Evolutionary conservation across 2,329 filamentous ascomycete species (phyloP), one percentile per base, ranked within the genome.

Genomic region (Apiospora rasikravindrae): DNA sequence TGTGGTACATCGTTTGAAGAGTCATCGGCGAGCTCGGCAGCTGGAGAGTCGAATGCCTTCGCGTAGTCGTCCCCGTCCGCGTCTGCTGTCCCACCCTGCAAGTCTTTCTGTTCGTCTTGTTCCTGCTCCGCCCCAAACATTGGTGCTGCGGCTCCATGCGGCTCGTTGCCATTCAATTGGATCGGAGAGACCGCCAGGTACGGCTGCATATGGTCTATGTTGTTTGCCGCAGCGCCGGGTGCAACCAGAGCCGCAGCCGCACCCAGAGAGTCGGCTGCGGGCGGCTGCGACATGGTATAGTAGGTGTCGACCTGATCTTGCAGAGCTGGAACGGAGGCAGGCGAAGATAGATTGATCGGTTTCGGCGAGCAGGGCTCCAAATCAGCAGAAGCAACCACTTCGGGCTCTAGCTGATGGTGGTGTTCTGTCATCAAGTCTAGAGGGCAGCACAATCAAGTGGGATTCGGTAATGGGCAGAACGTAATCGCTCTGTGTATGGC

Each of bases 271-370:
- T 71, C 81, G 80, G 76, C 78, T 74, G 71, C 77, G 74, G 73
- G 70, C 64, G 73, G 73, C 37, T 75, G 75, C 49, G 75, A 76
- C 82, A 86, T 87, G 77, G 82, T 83, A 82, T 85, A 84, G 73
- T 87, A 81, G 73, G 81, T 84, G 74, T 88, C 86, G 76, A 86
- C 87, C 71, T 86, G 87, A 73, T 87, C 82, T 78, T 89, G 87
- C 72, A 89, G 85, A 37, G 82, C 81, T 44, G 87, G 86, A 70
- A 88, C 84, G 73, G 85, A 82, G 71, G 85, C 80, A 66, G 86
- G 81, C 37, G 85, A 84, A 71, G 85, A 82, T 67, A 82, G 83
- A 75, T 88, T 83, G 73, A 87, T 77, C 72, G 86, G 83, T 72
- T 85, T 81, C 67, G 87, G 88, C 69, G 87, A 88, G 69, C 88